These are phyloP conservation scores for Blastobotrys attinorum DNA, from an alignment of 805 yeast species.

Conservation along the genomic window DNA sequence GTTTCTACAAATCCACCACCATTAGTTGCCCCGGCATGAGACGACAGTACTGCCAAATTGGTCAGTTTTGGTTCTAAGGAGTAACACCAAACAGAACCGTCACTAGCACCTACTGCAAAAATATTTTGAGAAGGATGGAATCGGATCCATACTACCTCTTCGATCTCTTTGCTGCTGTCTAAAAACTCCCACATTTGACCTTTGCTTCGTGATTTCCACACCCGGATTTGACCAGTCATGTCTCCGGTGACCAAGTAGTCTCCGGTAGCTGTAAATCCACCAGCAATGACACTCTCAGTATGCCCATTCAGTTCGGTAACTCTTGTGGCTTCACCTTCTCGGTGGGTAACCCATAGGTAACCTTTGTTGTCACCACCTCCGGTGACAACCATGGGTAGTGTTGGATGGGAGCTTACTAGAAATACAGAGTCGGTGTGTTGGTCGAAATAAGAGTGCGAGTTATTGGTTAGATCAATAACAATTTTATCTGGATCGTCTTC, in stretches of 20 bases:
- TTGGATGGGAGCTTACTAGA: slow-evolving; percentile 75
- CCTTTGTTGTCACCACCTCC: slow-evolving; percentile 96
- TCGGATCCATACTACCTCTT: slow-evolving; percentile 78
- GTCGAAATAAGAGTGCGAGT: slow-evolving; percentile 85
- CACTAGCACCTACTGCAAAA: slow-evolving; percentile 87
- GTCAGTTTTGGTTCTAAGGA: slow-evolving; percentile 60
- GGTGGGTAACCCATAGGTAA: slow-evolving; percentile 84
- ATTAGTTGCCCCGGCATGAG: slow-evolving; percentile 75
- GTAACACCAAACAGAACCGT: slow-evolving; percentile 94
- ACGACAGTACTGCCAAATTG: slow-evolving; percentile 34
- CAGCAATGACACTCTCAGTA: slow-evolving; percentile 79
- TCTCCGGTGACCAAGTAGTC: slow-evolving; percentile 79
- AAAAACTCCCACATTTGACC: slow-evolving; percentile 77
- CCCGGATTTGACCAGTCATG: slow-evolving; percentile 81
- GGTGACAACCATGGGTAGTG: slow-evolving; percentile 70
- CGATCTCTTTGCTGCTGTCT: slow-evolving; percentile 74
- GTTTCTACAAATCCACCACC: slow-evolving; percentile 66
- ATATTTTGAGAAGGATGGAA: slow-evolving; percentile 69
- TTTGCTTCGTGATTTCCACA: slow-evolving; percentile 61
- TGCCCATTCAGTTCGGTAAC: slow-evolving; percentile 74
- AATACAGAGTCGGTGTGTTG: slow-evolving; percentile 79
- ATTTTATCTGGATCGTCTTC: slow-evolving; percentile 41
- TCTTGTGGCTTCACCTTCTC: slow-evolving; percentile 66
- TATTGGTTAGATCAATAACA: slow-evolving; percentile 83
- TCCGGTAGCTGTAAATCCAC: slow-evolving; percentile 81